Conservation (phyloP, 208 protist species). For the Lotmaria passim region DNA sequence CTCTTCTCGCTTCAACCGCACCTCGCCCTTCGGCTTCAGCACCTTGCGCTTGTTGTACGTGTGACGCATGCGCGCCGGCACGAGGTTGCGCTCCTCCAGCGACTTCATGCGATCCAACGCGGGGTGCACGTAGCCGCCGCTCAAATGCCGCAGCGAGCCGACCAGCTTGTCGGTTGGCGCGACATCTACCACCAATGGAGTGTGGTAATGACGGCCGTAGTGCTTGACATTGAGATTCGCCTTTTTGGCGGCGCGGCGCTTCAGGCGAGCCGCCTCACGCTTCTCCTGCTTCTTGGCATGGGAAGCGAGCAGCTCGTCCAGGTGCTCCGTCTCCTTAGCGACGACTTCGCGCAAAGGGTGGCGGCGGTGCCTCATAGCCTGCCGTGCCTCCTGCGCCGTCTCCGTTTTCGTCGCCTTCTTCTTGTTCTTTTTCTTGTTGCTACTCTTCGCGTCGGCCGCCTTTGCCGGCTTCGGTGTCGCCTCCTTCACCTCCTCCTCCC, state of each 20-base stretch:
- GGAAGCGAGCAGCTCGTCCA: slow-evolving; percentile 56
- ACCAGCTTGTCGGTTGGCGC: slow-evolving; percentile 73
- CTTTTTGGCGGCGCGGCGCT: slow-evolving; percentile 66
- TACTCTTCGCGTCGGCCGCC: slow-evolving; percentile 8
- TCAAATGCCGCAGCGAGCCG: slow-evolving; percentile 81
- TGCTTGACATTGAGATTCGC: slow-evolving; percentile 71
- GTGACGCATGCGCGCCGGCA: slow-evolving; percentile 87
- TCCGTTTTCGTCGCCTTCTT: slow-evolving; percentile 39
- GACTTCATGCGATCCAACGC: slow-evolving; percentile 90
- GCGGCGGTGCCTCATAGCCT: slow-evolving; percentile 67
- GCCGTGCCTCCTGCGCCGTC: slow-evolving; percentile 39
- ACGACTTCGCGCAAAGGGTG: slow-evolving; percentile 71
- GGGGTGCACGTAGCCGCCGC: slow-evolving; percentile 74
- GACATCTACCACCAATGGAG: slow-evolving; percentile 77
- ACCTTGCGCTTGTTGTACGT: slow-evolving; percentile 90
- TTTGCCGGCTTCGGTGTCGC: slow-evolving; percentile 14
- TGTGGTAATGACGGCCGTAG: slow-evolving; percentile 88
- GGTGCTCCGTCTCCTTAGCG: slow-evolving; percentile 51
- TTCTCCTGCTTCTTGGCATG: slow-evolving; percentile 46
- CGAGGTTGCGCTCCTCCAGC: slow-evolving; percentile 89
- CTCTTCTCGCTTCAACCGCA: slow-evolving; percentile 83
- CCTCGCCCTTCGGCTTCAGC: slow-evolving; percentile 88
- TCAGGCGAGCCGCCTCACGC: slow-evolving; percentile 40
- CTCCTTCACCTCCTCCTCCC: slow-evolving; percentile 82
- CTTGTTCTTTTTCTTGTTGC: slow-evolving; percentile 36